Conservation (phyloP, 345 rosid species). For the Populus alba region DNA sequence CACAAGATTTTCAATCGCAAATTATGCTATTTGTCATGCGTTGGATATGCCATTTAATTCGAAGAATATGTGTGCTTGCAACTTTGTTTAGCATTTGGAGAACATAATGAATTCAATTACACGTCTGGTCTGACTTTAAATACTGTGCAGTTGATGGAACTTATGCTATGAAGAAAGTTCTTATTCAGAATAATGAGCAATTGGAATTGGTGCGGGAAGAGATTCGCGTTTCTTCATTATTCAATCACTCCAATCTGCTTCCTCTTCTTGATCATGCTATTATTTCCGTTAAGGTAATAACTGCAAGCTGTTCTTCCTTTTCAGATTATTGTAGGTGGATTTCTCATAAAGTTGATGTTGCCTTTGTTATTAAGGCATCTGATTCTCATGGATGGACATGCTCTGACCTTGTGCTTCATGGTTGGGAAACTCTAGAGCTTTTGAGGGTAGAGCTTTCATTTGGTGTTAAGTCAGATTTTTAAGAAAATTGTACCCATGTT, state of each 20-base stretch:
- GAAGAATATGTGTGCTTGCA: not conserved
- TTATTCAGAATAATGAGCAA: constrained; percentile 83
- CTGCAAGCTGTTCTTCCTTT: not conserved
- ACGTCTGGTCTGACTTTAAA: constrained; percentile 1
- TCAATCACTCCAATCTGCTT: constrained; percentile 85
- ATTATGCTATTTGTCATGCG: not conserved
- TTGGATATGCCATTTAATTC: not conserved
- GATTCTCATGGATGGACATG: not conserved
- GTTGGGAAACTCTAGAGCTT: not conserved
- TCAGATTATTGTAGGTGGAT: not conserved
- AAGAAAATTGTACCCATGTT: not conserved
- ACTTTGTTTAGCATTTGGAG: not conserved
- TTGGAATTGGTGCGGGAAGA: constrained; percentile 87
- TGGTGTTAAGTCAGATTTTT: not conserved
- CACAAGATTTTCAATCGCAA: not conserved
- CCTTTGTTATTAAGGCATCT: not conserved
- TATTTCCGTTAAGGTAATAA: constrained; percentile 71
- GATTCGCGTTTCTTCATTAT: constrained; percentile 84
- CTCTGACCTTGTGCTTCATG: not conserved
- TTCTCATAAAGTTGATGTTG: not conserved
- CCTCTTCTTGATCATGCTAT: constrained; percentile 97
- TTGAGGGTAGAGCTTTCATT: not conserved
- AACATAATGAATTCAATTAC: not conserved
- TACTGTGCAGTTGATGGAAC: constrained; percentile 68
- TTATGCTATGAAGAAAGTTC: constrained; percentile 96